Base-by-base conservation (phyloP, 192 early-diverging fungal species). In the Spinellus fusiger region DNA sequence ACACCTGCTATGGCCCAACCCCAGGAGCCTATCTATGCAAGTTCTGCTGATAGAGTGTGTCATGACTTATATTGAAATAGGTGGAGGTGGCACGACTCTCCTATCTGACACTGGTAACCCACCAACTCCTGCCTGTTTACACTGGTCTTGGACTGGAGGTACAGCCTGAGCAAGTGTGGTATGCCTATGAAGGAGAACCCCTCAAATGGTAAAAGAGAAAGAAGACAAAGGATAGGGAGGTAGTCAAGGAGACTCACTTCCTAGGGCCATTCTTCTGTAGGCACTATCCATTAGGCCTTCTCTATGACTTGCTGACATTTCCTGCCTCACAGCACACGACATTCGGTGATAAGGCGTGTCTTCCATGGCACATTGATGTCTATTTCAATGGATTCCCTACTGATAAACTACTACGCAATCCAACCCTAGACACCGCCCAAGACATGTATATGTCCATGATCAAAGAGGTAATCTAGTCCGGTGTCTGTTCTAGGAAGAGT, bases 361-460 rank as follows among this genome's bases (percentile, higher is more conserved):
- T 89, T 23, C 93, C 93, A 9, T 94, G 93, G 93, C 62, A 78
- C 4, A 70, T 94, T 15, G 90, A 80, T 9, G 65, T 93, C n/a
- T 89, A 90, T 69, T 85, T 89, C 56, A 68, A 82, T 49, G 78
- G 82, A 54, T 92, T 88, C 56, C 93, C 93, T 2, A 70, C 57
- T 1, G 79, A 82, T 49, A 84, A 84, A 51, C 54, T 94, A 32
- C 79, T 93, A 44, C 72, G 77, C 12, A 64, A 61, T n/a, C 81
- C 84, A 12, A 69, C 75, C 6, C 65, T 74, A 6, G 79, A 86
- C 46, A 70, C 69, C 1, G 82, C 82, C 53, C 82, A 82, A 31
- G 88, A 91, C 59, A 88, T 87, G 68, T 91, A 85, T 65, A 94
- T 94, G 90, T 85, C 90, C 10, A 85, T 87, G 83, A 78, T 91